These are phyloP conservation scores for Dalbergia cochinchinensis DNA, from an alignment of 306 rosid genomes.

Conservation along the genomic window DNA sequence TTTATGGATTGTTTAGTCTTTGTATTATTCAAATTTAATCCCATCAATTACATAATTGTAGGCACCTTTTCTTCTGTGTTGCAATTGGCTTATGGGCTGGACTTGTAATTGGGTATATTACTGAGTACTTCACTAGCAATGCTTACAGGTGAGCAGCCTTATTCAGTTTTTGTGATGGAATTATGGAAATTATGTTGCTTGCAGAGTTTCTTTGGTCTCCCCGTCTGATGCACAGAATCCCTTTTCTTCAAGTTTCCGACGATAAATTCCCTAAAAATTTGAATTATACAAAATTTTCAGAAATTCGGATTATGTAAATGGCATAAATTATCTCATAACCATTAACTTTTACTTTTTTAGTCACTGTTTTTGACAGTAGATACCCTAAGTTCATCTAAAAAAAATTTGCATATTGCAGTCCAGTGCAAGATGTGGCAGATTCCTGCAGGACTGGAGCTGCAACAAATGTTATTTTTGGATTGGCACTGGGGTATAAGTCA, in stretches of 20 bases:
- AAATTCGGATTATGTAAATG: conserved; percentile 1
- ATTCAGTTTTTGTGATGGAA: neutral
- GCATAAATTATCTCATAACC: neutral
- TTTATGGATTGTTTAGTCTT: neutral
- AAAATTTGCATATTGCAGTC: conserved; percentile 55
- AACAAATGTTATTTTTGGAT: conserved; percentile 74
- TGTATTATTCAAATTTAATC: neutral
- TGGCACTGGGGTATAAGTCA: conserved; percentile 77
- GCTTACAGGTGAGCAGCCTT: conserved; percentile 68
- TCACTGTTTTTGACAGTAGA: too few relatives aligned
- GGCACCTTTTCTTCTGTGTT: conserved; percentile 83
- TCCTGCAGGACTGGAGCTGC: conserved; percentile 84
- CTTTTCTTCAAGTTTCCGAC: neutral
- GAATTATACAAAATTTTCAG: neutral
- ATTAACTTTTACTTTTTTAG: neutral
- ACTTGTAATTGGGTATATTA: conserved; percentile 76
- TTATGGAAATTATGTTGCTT: neutral
- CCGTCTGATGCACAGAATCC: conserved; percentile 9
- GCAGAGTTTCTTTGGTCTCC: neutral
- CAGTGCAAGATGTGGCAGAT: conserved; percentile 84
- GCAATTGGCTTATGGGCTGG: conserved; percentile 82
- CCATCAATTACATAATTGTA: conserved; percentile 41
- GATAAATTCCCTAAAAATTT: neutral
- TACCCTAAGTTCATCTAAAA: too few relatives aligned
- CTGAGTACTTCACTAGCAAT: conserved; percentile 78